Percentiles rank a stretch among this genome's conserved stretches.
These are phyloP conservation scores for Penicillium antarcticum DNA, from an alignment of 495 filamentous ascomycete genomes.

Conservation along the genomic window DNA sequence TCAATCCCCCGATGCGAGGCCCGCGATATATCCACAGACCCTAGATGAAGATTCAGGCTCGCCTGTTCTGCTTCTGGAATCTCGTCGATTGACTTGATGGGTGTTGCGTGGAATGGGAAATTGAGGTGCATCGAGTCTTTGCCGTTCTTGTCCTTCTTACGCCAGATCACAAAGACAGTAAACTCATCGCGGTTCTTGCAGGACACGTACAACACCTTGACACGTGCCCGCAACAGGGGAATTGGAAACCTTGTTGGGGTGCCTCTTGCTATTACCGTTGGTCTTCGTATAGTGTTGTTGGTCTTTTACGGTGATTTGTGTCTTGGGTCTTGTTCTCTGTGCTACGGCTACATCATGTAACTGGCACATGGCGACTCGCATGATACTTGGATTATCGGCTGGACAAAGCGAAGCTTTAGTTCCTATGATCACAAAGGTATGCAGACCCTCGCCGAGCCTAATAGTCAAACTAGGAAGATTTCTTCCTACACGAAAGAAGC, in stretches of 20 bases:
- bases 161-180: constrained; percentile 34
- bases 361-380: constrained; percentile 26
- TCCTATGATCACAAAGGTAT: constrained; percentile 38
- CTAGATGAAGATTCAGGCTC: constrained; percentile 25
- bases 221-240: constrained; percentile 23
- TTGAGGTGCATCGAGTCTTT: constrained; percentile 32
- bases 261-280: constrained; percentile 38
- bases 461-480: constrained; percentile 22
- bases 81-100: constrained; percentile 28
- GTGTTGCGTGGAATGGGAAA: constrained; percentile 27
- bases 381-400: constrained; percentile 30
- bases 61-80: constrained; percentile 26
- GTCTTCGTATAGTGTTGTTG: constrained; percentile 35
- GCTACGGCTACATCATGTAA: constrained; percentile 18
- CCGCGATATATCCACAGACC: constrained; percentile 31
- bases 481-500: constrained; percentile 34
- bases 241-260: constrained; percentile 40
- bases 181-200: constrained; percentile 36
- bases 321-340: constrained; percentile 22
- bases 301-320: constrained; percentile 25
- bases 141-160: constrained; percentile 35
- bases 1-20: constrained; percentile 33
- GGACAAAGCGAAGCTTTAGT: constrained; percentile 33
- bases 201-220: constrained; percentile 36
- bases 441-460: too few species aligned